Percentiles rank a stretch among this genome's conserved stretches.
Conservation (phyloP, 139 green algal species). For the Coelastrella sp. region DNA sequence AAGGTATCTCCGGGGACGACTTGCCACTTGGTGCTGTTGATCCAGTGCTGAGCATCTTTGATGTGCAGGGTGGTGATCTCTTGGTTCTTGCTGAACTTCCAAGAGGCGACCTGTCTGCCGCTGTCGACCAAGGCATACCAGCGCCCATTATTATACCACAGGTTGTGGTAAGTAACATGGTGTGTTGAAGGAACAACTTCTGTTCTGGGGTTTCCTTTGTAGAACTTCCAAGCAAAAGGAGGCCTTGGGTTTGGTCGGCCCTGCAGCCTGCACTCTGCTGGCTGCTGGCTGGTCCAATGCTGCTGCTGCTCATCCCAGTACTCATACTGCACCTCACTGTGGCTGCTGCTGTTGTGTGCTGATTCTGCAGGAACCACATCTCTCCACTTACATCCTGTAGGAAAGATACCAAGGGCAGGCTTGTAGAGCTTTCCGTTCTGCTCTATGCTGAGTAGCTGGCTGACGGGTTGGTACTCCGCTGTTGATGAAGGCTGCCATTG, state of each 20-base stretch:
- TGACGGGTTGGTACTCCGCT: background rate
- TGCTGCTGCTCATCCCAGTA: conserved; percentile 1
- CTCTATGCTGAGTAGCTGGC: conserved; percentile 2
- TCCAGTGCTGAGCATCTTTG: conserved; percentile 45
- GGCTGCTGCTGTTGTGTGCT: conserved; percentile 46
- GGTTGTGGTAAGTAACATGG: conserved; percentile 61
- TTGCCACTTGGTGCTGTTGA: conserved; percentile 50
- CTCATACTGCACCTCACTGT: background rate
- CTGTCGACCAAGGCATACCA: conserved; percentile 83
- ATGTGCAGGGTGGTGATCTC: conserved; percentile 67
- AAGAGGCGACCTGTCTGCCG: conserved; percentile 47
- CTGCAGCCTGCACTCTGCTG: background rate
- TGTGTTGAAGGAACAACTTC: conserved; percentile 62
- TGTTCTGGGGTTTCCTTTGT: conserved; percentile 62
- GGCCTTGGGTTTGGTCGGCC: background rate
- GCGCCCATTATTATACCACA: conserved; percentile 85
- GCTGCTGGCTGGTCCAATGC: conserved; percentile 16
- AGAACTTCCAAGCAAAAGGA: conserved; percentile 75
- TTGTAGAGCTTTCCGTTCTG: conserved; percentile 46
- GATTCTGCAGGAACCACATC: conserved; percentile 47
- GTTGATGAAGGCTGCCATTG: background rate
- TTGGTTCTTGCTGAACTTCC: conserved; percentile 70
- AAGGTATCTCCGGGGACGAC: conserved; percentile 82
- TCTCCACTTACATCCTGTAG: conserved; percentile 78
- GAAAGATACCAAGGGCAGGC: conserved; percentile 75